phyloP scores from a whole-genome alignment of 2,329 filamentous ascomycete genomes.

The Pseudogymnoascus sp. region DNA sequence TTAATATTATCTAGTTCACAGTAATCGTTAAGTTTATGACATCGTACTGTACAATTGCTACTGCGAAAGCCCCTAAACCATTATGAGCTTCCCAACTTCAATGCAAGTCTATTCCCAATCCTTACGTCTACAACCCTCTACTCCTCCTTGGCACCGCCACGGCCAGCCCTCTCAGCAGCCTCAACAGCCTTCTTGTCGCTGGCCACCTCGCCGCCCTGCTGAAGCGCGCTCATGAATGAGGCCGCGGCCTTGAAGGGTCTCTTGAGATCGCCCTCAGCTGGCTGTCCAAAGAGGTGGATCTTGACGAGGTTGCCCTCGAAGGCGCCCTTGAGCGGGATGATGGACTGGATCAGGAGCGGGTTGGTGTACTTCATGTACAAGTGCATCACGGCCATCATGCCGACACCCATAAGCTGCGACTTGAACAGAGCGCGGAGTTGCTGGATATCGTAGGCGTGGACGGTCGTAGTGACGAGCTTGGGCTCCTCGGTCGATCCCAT shows the following conservation, averaged over 20 bases:
- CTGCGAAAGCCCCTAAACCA: neutral
- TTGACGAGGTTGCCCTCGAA: slow-evolving; percentile 94
- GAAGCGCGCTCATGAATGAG: slow-evolving; percentile 74
- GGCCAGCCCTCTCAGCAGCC: slow-evolving; percentile 65
- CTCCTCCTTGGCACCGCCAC: slow-evolving; percentile 64
- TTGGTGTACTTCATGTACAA: slow-evolving; percentile 99
- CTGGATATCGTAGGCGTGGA: slow-evolving; percentile 85
- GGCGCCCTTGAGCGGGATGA: slow-evolving; percentile 92
- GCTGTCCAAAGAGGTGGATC: slow-evolving; percentile 83
- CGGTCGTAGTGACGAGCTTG: slow-evolving; percentile 92
- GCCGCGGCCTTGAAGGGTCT: slow-evolving; percentile 84
- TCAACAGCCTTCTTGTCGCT: slow-evolving; percentile 88
- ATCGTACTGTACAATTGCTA: slow-evolving; percentile 2
- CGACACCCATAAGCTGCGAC: slow-evolving; percentile 87
- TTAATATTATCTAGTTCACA: neutral
- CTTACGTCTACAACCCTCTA: slow-evolving; percentile 28
- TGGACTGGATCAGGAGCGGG: slow-evolving; percentile 95
- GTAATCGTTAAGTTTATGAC: slow-evolving; percentile 1
- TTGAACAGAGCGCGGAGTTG: slow-evolving; percentile 83
- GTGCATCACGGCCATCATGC: slow-evolving; percentile 99
- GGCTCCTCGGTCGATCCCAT: slow-evolving; percentile 91
- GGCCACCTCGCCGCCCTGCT: slow-evolving; percentile 55
- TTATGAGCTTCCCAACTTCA: neutral
- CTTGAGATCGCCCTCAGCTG: slow-evolving; percentile 84
- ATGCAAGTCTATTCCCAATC: neutral